phyloP scores from a whole-genome alignment of 2,329 filamentous ascomycete species.

The Sordariomycetes sp. region DNA sequence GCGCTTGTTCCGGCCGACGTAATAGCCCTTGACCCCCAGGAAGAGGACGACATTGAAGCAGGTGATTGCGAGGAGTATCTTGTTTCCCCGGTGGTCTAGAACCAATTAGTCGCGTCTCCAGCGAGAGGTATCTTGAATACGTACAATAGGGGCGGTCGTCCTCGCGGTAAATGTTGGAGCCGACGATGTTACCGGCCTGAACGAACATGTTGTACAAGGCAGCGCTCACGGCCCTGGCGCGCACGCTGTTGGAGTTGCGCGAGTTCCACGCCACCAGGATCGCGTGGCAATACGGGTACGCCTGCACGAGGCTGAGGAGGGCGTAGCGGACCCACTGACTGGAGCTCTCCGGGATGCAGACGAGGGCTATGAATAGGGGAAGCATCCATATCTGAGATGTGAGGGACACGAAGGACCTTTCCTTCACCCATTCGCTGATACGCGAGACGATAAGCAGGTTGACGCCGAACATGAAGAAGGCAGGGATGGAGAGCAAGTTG shows the following conservation, averaged over 20 bases:
- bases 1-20: slow-evolving; percentile 33
- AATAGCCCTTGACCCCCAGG: slow-evolving; percentile 32
- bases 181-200: slow-evolving; percentile 30
- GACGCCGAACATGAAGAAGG: slow-evolving; percentile 31
- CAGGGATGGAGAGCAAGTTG: slow-evolving; percentile 33
- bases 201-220: slow-evolving; percentile 39
- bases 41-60: slow-evolving; percentile 35
- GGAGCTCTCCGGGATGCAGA: slow-evolving; percentile 22
- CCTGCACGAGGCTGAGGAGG: slow-evolving; percentile 25
- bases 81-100: slow-evolving; percentile 38
- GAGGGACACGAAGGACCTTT: slow-evolving; percentile 32
- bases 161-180: slow-evolving; percentile 40
- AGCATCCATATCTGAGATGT: slow-evolving; percentile 38
- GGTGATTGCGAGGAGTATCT: slow-evolving; percentile 34
- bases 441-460: slow-evolving; percentile 34
- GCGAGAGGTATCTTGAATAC: background rate
- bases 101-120: slow-evolving; percentile 24
- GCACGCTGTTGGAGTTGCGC: slow-evolving; percentile 35
- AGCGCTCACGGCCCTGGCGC: slow-evolving; percentile 33
- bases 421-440: slow-evolving; percentile 29
- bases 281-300: slow-evolving; percentile 38
- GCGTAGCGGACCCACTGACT: slow-evolving; percentile 31
- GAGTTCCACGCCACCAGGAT: slow-evolving; percentile 36
- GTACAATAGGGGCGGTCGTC: slow-evolving; percentile 24
- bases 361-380: slow-evolving; percentile 33